Evolutionary conservation across 176 grass and related monocot genomes (phyloP).

Genomic region (Paspalum notatum): DNA sequence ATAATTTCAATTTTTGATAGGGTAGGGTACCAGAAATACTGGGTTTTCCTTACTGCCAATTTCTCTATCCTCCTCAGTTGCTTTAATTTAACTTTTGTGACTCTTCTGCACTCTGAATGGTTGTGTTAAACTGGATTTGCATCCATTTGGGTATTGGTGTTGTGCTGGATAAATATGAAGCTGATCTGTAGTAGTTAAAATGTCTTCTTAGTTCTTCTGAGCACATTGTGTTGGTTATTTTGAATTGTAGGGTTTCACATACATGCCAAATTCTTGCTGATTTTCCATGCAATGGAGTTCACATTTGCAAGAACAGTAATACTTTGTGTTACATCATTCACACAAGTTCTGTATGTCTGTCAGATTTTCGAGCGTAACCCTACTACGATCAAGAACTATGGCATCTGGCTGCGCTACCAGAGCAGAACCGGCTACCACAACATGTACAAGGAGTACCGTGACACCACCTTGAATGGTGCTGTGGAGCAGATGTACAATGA

Average conservation of each 20-base stretch:
- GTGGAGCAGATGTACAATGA: conserved; percentile 94
- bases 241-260: not conserved
- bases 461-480: conserved; percentile 72
- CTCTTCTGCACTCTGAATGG: not conserved
- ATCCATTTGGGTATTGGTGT: not conserved
- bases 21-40: not conserved
- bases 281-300: not conserved
- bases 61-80: too few relatives aligned
- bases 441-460: conserved; percentile 93
- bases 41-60: not conserved
- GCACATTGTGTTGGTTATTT: not conserved
- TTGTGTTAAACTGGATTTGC: not conserved
- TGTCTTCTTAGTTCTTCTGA: too few relatives aligned
- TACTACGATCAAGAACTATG: conserved; percentile 86
- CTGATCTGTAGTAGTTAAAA: too few relatives aligned
- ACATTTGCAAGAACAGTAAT: not conserved
- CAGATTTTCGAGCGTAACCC: conserved; percentile 82
- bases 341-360: not conserved
- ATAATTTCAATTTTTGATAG: not conserved
- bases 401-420: conserved; percentile 89
- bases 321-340: not conserved
- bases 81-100: not conserved
- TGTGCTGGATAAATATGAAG: not conserved
- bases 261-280: not conserved
- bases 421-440: conserved; percentile 88